Evolutionary conservation across 805 yeast species (phyloP), one percentile per base, ranked within the genome.

Genomic region (Clavispora phyllophila): DNA sequence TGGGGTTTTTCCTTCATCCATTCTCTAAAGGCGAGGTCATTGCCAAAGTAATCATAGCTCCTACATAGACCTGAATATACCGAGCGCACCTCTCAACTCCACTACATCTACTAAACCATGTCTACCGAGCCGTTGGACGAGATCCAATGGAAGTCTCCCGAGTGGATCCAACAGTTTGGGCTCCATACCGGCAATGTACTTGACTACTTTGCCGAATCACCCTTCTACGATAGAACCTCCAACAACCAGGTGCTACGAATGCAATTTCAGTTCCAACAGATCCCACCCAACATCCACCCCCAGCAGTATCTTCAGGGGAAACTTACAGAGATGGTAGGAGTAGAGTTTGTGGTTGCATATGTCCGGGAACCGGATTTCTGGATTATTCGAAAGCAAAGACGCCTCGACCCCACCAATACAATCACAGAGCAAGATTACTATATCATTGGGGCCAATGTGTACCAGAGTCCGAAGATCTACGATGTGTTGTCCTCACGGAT

Each of bases 81-180:
- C 17, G 14, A 27, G 28, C 13, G 14, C 9, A 10, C 22, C 3
- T 17, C 25, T 19, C 24, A 19, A n/a, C 31, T 28, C 31, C n/a
- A n/a, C 31, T 28, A 28, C 31, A 28, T 28, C 24, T n/a, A 9
- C 25, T 1, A 9, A 34, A 36, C 27, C 28, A 51, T 51, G 55
- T 42, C 55, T 9, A 14, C 46, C 13, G 66, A 62, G 39, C 70
- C 72, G 24, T 69, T 90, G 22, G 97, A 90, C 58, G 97, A 91
- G 56, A 74, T 93, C 33, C 98, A 90, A 61, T 93, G 99, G 99
- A 79, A 90, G 51, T 84, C 93, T 3, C 98, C 99, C 1, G 99
- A 93, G 62, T 93, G 96, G 95, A 88, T 93, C 49, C 96, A 89
- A 59, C 78, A 82, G 41, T 82, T 81, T 60, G 97, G 96, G 0